Percentiles rank a stretch among this genome's conserved stretches.
These are phyloP conservation scores for Colletotrichum sp. DNA, from an alignment of 2,329 filamentous ascomycete genomes.

Conservation along the genomic window DNA sequence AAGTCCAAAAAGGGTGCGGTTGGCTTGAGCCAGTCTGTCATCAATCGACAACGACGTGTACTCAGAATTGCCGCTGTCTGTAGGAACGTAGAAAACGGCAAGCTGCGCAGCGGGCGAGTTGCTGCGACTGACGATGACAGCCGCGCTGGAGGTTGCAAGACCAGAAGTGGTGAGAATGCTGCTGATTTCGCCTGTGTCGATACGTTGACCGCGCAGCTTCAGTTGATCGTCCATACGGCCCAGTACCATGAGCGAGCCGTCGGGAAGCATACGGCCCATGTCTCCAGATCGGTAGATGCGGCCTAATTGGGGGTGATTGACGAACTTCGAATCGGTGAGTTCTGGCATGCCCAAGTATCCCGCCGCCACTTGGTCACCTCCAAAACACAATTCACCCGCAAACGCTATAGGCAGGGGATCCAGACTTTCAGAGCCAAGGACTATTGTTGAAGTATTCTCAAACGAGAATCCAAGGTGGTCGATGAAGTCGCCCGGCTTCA, in stretches of 20 bases:
- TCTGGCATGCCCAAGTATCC: slow-evolving; percentile 74
- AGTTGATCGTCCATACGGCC: slow-evolving; percentile 81
- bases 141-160: slow-evolving; percentile 65
- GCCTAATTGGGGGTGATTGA: slow-evolving; percentile 71
- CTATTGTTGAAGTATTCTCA: slow-evolving; percentile 76
- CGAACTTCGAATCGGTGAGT: slow-evolving; percentile 69
- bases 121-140: slow-evolving; percentile 58
- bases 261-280: slow-evolving; percentile 76
- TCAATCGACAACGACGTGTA: slow-evolving; percentile 38
- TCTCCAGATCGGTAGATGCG: slow-evolving; percentile 85
- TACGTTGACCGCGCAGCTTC: slow-evolving; percentile 80
- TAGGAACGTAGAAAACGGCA: slow-evolving; percentile 72
- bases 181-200: slow-evolving; percentile 81
- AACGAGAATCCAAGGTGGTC: slow-evolving; percentile 80
- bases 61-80: background rate
- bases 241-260: slow-evolving; percentile 75
- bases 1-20: slow-evolving; percentile 55
- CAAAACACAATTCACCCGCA: slow-evolving; percentile 85
- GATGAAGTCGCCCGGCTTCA: slow-evolving; percentile 62
- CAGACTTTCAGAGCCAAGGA: slow-evolving; percentile 54
- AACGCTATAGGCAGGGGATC: slow-evolving; percentile 70
- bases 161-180: slow-evolving; percentile 59
- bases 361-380: slow-evolving; percentile 78
- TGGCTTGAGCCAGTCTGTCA: slow-evolving; percentile 35
- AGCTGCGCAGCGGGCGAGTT: slow-evolving; percentile 55